A percentile compares a stretch with the other conserved stretches of the same genome.
phyloP scores from a whole-genome alignment of 2,329 filamentous ascomycete species.

The Cladosporium colombiae region DNA sequence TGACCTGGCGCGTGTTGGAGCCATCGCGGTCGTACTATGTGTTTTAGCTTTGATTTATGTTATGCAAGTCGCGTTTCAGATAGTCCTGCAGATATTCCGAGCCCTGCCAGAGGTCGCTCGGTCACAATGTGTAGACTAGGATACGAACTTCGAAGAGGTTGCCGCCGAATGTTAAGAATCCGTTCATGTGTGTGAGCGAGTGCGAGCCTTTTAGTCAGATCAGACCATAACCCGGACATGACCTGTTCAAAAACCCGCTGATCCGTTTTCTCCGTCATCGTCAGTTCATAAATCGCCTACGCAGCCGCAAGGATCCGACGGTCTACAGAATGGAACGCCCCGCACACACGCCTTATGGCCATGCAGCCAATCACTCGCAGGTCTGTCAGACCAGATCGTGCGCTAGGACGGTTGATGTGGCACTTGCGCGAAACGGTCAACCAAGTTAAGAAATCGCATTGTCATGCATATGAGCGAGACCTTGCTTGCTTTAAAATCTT shows the following conservation, averaged over 20 bases:
- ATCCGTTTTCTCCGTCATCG: constrained; percentile 19
- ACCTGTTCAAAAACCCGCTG: constrained; percentile 5
- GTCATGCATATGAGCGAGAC: constrained; percentile 6
- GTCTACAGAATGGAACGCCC: constrained; percentile 1
- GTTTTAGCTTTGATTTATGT: background rate
- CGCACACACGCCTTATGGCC: constrained; percentile 11
- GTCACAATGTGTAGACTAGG: background rate
- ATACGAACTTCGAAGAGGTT: background rate
- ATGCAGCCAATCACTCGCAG: background rate
- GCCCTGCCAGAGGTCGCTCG: constrained; percentile 20
- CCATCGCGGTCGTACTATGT: background rate
- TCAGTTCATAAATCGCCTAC: constrained; percentile 10
- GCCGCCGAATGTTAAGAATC: background rate
- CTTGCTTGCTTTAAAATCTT: background rate
- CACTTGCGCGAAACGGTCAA: background rate
- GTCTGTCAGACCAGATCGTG: background rate
- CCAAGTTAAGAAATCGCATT: constrained; percentile 1
- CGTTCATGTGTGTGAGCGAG: background rate
- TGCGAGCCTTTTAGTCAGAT: constrained; percentile 15
- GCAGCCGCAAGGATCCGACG: constrained; percentile 9
- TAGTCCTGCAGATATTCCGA: background rate
- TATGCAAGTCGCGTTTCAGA: constrained; percentile 1
- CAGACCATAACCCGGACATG: background rate
- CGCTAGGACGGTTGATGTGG: background rate
- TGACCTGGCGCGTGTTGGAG: constrained; percentile 17